phyloP scores from a whole-genome alignment of 768 basidiomycete species.

The Trametes cinnabarina region DNA sequence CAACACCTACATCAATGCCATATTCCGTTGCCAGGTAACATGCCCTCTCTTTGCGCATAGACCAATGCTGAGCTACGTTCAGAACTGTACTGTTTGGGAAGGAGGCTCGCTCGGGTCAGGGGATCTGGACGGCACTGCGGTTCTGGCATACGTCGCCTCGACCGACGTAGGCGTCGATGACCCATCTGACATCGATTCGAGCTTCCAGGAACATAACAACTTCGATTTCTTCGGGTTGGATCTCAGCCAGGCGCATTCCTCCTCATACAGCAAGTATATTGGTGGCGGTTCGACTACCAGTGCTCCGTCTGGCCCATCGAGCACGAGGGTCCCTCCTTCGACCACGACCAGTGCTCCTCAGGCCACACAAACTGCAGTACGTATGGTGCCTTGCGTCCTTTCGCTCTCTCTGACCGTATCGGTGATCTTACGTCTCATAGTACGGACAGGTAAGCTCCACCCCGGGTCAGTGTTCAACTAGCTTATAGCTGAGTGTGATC shows the following conservation, averaged over 20 bases:
- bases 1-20: constrained; percentile 29
- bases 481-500: not conserved
- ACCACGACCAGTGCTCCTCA: constrained; percentile 10
- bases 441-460: constrained; percentile 22
- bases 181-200: constrained; percentile 28
- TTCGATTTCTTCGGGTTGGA: constrained; percentile 31
- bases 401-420: not conserved
- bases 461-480: not conserved
- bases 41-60: too few relatives aligned
- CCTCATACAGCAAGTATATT: constrained; percentile 23
- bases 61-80: not conserved
- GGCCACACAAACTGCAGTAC: constrained; percentile 22
- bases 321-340: constrained; percentile 6
- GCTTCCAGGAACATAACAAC: constrained; percentile 29
- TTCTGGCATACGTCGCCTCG: constrained; percentile 28
- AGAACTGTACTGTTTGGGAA: constrained; percentile 32
- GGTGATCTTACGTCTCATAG: not conserved
- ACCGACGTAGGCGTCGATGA: constrained; percentile 24
- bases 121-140: constrained; percentile 23
- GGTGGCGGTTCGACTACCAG: constrained; percentile 10
- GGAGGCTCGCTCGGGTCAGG: constrained; percentile 29
- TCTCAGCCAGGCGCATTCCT: constrained; percentile 24
- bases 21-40: constrained; percentile 32
- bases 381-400: not conserved
- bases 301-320: not conserved